Percentiles rank a stretch among this genome's conserved stretches.
phyloP scores from a whole-genome alignment of 768 basidiomycete species.

The Neoboletus subvelutipes region DNA sequence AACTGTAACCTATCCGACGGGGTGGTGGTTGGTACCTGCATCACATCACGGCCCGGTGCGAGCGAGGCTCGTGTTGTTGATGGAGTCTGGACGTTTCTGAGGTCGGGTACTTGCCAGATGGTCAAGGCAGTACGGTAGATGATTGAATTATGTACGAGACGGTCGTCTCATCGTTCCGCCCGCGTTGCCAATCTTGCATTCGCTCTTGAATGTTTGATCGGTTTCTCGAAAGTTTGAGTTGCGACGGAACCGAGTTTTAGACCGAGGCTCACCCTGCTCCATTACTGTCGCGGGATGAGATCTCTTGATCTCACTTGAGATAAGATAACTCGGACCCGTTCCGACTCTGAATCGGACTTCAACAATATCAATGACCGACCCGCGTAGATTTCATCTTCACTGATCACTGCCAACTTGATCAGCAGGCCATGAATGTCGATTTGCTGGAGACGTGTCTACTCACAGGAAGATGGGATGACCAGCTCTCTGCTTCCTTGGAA shows the following conservation, averaged over 20 bases:
- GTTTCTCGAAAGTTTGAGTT: neutral
- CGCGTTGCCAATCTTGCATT: too few species aligned
- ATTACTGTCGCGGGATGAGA: constrained; percentile 4
- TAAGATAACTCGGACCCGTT: constrained; percentile 6
- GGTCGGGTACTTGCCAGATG: neutral
- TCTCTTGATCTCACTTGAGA: constrained; percentile 1
- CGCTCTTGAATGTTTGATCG: neutral
- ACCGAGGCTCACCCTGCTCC: neutral
- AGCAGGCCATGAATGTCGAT: constrained; percentile 20
- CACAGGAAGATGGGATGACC: constrained; percentile 44
- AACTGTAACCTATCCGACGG: constrained; percentile 11
- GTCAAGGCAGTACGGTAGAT: neutral
- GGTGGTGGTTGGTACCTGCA: too few species aligned
- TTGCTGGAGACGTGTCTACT: constrained; percentile 57
- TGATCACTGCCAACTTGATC: neutral
- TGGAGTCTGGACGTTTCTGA: neutral
- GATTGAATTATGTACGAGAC: neutral
- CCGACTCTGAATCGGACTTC: neutral
- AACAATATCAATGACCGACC: too few species aligned
- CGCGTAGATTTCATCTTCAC: constrained; percentile 1
- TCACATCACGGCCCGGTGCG: neutral
- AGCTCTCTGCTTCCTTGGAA: constrained; percentile 22
- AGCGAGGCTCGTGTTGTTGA: neutral
- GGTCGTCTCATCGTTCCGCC: neutral
- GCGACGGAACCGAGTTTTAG: neutral